Conservation (phyloP, 2,329 filamentous ascomycete species). For the Acrocalymma vagum region DNA sequence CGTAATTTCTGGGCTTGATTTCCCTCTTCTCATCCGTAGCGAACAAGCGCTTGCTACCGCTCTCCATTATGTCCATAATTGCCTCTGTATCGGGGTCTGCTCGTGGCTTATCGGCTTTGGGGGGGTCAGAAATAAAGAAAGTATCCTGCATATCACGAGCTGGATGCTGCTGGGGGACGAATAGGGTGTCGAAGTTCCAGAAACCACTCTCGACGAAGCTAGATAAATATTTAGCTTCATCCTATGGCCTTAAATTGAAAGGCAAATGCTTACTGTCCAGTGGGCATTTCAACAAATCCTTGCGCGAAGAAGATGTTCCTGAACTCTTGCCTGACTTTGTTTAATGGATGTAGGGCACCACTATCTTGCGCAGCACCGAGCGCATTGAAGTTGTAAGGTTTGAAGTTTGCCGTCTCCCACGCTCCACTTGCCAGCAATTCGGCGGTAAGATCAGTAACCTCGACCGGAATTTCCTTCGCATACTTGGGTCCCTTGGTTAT, state of each 20-base stretch:
- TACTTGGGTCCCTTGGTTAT: constrained; percentile 88
- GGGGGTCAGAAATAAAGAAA: constrained; percentile 95
- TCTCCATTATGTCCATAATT: constrained; percentile 59
- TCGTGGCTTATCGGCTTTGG: constrained; percentile 72
- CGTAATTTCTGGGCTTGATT: constrained; percentile 69
- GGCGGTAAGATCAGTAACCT: constrained; percentile 92
- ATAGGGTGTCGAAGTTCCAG: constrained; percentile 99
- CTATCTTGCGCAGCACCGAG: constrained; percentile 68
- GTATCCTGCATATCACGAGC: constrained; percentile 97
- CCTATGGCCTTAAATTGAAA: neutral
- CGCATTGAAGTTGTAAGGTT: constrained; percentile 81
- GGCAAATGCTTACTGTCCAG: constrained; percentile 66
- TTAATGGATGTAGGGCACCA: constrained; percentile 67
- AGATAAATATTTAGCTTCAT: constrained; percentile 13
- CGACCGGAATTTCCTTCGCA: constrained; percentile 85
- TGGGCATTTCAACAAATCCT: constrained; percentile 98
- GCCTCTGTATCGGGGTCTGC: constrained; percentile 61
- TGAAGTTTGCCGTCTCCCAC: constrained; percentile 94
- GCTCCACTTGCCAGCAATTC: constrained; percentile 89
- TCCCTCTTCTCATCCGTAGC: constrained; percentile 62
- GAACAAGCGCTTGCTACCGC: constrained; percentile 60
- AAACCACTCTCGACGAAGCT: constrained; percentile 94
- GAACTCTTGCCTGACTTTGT: constrained; percentile 96
- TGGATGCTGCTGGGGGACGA: constrained; percentile 96
- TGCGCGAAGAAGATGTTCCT: constrained; percentile 99